Conservation (phyloP, 139 green algal genomes). For the Auxenochlorella protothecoides region DNA sequence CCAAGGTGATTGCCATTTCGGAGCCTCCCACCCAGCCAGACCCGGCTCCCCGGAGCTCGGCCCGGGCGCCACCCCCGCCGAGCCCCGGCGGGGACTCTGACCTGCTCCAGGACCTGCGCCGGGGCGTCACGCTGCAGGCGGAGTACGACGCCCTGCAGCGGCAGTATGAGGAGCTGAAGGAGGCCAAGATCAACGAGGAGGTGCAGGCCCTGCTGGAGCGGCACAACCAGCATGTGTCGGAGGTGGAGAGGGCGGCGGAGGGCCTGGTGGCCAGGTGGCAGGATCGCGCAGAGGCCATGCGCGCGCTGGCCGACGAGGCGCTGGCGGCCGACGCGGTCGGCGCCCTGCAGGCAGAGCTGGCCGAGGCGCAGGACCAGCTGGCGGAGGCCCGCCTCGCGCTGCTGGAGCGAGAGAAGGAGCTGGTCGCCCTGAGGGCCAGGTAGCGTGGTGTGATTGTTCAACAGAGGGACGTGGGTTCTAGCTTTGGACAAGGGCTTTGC, state of each 20-base stretch:
- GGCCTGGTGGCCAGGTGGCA: conserved; percentile 19
- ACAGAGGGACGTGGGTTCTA: no score
- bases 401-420: conserved; percentile 10
- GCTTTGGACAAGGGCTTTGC: no score
- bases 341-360: conserved; percentile 3
- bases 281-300: background rate
- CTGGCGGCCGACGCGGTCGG: conserved; percentile 2
- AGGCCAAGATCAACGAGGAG: conserved; percentile 18
- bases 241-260: conserved; percentile 12
- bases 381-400: background rate
- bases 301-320: conserved; percentile 1
- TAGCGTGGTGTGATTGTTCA: no score
- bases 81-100: no score
- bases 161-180: conserved; percentile 22
- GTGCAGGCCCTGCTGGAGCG: conserved; percentile 18
- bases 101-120: background rate
- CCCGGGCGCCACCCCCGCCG: no score
- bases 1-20: no score
- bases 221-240: conserved; percentile 17
- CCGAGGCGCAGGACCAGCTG: conserved; percentile 1
- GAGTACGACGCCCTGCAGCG: conserved; percentile 13
- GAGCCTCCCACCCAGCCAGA: no score
- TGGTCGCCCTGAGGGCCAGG: background rate
- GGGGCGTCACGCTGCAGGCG: background rate
- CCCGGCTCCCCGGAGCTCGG: no score